Evolutionary conservation across 2,329 filamentous ascomycete species (phyloP).

Genomic region (Pseudopithomyces maydicus): DNA sequence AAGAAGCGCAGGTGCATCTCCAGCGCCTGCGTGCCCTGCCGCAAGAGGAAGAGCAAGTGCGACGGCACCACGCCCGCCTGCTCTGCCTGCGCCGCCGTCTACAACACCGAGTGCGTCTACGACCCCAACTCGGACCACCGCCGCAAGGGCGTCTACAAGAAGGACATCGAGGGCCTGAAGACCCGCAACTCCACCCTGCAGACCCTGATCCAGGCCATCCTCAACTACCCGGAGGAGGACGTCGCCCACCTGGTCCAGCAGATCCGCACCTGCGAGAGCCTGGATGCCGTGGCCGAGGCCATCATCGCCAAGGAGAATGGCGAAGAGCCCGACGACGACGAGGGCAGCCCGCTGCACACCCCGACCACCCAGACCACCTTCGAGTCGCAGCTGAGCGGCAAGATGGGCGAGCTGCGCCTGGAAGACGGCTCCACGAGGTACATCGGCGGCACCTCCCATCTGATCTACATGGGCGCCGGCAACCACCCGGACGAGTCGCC

Average conservation of each 20-base stretch:
- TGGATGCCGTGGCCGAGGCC: slow-evolving; percentile 67
- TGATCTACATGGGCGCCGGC: slow-evolving; percentile 71
- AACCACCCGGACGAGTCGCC: slow-evolving; percentile 37
- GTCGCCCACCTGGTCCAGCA: slow-evolving; percentile 79
- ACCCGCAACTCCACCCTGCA: slow-evolving; percentile 86
- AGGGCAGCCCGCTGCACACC: slow-evolving; percentile 35
- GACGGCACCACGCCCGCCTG: slow-evolving; percentile 91
- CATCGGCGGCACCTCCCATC: slow-evolving; percentile 90
- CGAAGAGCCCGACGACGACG: slow-evolving; percentile 50
- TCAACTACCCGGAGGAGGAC: slow-evolving; percentile 88
- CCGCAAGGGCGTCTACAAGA: slow-evolving; percentile 94
- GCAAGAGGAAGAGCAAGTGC: slow-evolving; percentile 61
- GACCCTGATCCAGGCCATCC: slow-evolving; percentile 88
- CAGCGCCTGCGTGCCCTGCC: slow-evolving; percentile 47
- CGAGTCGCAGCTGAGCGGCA: slow-evolving; percentile 84
- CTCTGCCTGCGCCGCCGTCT: slow-evolving; percentile 94
- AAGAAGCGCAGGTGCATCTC: slow-evolving; percentile 52
- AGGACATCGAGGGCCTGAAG: slow-evolving; percentile 87
- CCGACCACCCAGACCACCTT: slow-evolving; percentile 52
- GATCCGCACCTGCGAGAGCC: slow-evolving; percentile 83
- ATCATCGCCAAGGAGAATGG: slow-evolving; percentile 61
- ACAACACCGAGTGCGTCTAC: slow-evolving; percentile 88
- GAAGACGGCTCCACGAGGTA: slow-evolving; percentile 89
- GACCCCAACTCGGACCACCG: slow-evolving; percentile 96
- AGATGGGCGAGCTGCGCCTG: slow-evolving; percentile 88